Evolutionary conservation across 208 protist species (phyloP), one percentile per base, ranked within the genome.

Genomic region (Phytomonas sp.): DNA sequence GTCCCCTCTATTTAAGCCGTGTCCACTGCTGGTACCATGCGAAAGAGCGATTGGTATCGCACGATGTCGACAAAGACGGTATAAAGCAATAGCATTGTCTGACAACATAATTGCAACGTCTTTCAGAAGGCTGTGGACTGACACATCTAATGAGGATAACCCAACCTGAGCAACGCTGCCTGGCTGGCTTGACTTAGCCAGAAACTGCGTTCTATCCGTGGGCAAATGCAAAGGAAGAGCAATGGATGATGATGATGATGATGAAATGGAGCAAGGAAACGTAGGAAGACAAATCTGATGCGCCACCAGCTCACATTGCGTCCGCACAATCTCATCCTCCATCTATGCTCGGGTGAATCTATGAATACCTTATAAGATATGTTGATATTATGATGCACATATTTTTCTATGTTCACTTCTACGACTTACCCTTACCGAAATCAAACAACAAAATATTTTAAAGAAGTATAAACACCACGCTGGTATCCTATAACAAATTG

Each of bases 291-390:
- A 73, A 32, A 91, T 65, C 59, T 88, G 85, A 9, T 82, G 65
- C n/a, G 82, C 78, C 17, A 84, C 68, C 17, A 73, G 68, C 9
- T 60, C 31, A 63, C 85, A 91, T 15, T 69, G 61, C 32, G 64
- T 33, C n/a, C 78, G 82, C n/a, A 86, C 73, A 37, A 84, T 62
- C 60, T 88, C 78, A 66, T 91, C 85, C 59, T 87, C 77, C 82
- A 85, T 91, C 46, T 51, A 29, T 29, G 0, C 29, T 63, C 20
- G 3, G 32, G 2, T 9, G 6, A 26, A 56, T 56, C 46, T 56
- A 56, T 56, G 20, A 56, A 56, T 56, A 56, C 17, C 23, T 56
- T 56, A 26, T 56, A 56, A 56, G 13, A 56, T 56, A 1, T 56
- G 46, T 20, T 26, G 17, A 56, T 23, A 56, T 26, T 26, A 26